These are phyloP conservation scores for Erodium moschatum DNA, from an alignment of 441 rosid species.

Conservation along the genomic window DNA sequence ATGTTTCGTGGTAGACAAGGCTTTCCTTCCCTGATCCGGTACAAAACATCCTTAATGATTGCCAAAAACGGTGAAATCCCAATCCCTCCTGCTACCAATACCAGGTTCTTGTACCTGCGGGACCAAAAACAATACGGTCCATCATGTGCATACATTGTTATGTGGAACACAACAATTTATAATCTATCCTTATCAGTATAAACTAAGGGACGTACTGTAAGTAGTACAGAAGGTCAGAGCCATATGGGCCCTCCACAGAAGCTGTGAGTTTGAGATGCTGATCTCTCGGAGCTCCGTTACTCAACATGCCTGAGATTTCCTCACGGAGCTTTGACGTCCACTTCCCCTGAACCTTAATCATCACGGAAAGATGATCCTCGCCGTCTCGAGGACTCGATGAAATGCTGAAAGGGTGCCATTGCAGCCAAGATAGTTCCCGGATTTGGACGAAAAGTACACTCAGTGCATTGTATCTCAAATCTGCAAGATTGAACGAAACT, in stretches of 20 bases:
- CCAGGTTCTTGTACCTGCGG: constrained; percentile 66
- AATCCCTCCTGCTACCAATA: constrained; percentile 82
- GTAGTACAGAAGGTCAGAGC: constrained; percentile 69
- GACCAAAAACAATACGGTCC: not conserved
- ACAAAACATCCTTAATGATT: constrained; percentile 62
- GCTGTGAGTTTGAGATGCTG: constrained; percentile 41
- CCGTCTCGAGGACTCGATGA: constrained; percentile 64
- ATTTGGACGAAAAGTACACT: constrained; percentile 77
- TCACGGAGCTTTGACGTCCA: constrained; percentile 54
- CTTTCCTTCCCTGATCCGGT: constrained; percentile 48
- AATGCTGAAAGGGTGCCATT: constrained; percentile 69
- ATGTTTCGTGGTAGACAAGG: constrained; percentile 56
- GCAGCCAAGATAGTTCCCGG: constrained; percentile 61
- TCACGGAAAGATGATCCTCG: constrained; percentile 40
- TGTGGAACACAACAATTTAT: too few relatives aligned
- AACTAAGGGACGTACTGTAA: not conserved
- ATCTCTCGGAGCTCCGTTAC: constrained; percentile 19
- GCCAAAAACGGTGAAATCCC: constrained; percentile 87
- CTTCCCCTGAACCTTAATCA: constrained; percentile 53
- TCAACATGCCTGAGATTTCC: constrained; percentile 28
- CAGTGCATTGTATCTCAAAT: constrained; percentile 65
- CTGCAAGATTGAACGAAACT: constrained; percentile 21
- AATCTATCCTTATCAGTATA: too few relatives aligned
- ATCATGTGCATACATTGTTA: constrained; percentile 28
- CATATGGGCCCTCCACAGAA: constrained; percentile 63